These are phyloP conservation scores for Microcera coccophila DNA, from an alignment of 2,329 filamentous ascomycete species.

Conservation along the genomic window DNA sequence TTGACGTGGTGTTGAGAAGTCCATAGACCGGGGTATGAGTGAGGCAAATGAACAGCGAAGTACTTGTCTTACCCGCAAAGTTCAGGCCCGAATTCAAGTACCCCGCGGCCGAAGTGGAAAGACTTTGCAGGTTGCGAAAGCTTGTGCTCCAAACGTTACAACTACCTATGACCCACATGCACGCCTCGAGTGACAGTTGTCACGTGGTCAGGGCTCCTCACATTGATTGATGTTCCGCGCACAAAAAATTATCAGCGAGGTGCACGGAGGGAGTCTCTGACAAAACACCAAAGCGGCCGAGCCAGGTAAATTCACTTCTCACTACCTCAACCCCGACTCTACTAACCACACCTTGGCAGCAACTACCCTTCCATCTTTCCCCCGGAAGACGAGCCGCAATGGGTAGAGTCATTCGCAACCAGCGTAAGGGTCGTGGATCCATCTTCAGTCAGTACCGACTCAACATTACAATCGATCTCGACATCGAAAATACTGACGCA, in stretches of 20 bases:
- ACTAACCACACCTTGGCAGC: slow-evolving; percentile 31
- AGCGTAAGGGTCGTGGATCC: slow-evolving; percentile 58
- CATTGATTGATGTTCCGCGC: slow-evolving; percentile 27
- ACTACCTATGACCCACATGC: too few species aligned
- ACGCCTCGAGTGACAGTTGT: too few species aligned
- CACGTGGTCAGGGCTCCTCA: slow-evolving; percentile 38
- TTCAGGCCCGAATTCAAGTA: not conserved
- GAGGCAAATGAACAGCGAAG: not conserved
- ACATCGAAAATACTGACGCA: slow-evolving; percentile 31
- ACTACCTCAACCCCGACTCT: slow-evolving; percentile 24
- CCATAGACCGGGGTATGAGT: not conserved
- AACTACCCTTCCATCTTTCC: slow-evolving; percentile 34
- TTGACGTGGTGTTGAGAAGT: not conserved
- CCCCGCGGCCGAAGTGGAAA: not conserved
- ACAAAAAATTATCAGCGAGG: slow-evolving; percentile 37
- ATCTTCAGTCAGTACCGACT: slow-evolving; percentile 51
- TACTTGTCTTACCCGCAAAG: not conserved
- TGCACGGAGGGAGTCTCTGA: slow-evolving; percentile 30
- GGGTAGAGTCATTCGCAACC: slow-evolving; percentile 63
- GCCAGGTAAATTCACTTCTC: slow-evolving; percentile 34
- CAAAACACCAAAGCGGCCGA: slow-evolving; percentile 40
- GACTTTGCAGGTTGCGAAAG: not conserved
- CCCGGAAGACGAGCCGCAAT: slow-evolving; percentile 40
- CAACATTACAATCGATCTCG: slow-evolving; percentile 21
- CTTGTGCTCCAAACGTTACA: slow-evolving; percentile 2